phyloP scores from a whole-genome alignment of 2,329 filamentous ascomycete genomes.

The Paecilomyces formosus region DNA sequence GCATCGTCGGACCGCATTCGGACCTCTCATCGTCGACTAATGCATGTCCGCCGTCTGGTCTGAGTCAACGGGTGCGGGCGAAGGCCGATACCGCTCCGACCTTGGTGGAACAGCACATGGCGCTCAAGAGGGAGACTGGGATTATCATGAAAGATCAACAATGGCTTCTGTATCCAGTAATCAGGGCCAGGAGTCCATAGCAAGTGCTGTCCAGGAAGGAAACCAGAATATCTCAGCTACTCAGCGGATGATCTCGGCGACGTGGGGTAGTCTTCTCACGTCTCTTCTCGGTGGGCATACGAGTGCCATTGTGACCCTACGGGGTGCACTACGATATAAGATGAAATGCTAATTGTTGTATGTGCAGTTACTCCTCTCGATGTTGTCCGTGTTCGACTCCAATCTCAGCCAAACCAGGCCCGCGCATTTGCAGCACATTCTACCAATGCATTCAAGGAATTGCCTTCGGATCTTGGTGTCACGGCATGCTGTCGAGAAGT shows the following conservation, averaged over 20 bases:
- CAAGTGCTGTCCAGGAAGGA: constrained; percentile 9
- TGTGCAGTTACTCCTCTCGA: constrained; percentile 81
- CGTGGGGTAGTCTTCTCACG: constrained; percentile 82
- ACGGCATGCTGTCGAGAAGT: constrained; percentile 95
- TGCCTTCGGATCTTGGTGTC: constrained; percentile 80
- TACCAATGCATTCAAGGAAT: constrained; percentile 51
- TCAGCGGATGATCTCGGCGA: constrained; percentile 94
- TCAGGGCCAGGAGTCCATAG: constrained; percentile 12
- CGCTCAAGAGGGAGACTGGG: constrained; percentile 14
- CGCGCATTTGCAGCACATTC: constrained; percentile 49
- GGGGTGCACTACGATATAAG: neutral
- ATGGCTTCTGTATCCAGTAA: constrained; percentile 25
- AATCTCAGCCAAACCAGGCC: constrained; percentile 65
- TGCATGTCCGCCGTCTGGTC: constrained; percentile 19
- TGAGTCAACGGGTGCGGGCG: constrained; percentile 12
- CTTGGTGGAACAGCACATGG: constrained; percentile 8
- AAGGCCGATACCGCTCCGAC: constrained; percentile 16
- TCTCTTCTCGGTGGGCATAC: constrained; percentile 67
- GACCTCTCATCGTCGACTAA: constrained; percentile 2
- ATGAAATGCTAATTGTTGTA: constrained; percentile 8
- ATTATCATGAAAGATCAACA: constrained; percentile 22
- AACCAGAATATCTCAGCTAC: constrained; percentile 60
- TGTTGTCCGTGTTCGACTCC: constrained; percentile 88
- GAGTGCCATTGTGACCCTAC: constrained; percentile 1
- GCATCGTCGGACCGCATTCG: neutral